Evolutionary conservation across 495 filamentous ascomycete species (phyloP).

Genomic region (Clohesyomyces aquaticus): DNA sequence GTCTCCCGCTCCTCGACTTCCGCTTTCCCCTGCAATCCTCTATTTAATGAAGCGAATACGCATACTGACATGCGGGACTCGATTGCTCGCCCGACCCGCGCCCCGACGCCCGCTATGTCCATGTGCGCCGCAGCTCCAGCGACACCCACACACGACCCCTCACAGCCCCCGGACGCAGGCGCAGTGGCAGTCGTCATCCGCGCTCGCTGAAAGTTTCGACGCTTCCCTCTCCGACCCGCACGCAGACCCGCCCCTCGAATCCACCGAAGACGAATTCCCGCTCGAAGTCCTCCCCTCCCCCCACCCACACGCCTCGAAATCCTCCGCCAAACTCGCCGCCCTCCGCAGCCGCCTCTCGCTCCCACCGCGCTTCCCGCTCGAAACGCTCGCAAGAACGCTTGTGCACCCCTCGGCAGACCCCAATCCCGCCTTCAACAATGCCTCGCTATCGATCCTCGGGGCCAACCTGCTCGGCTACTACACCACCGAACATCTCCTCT

Average conservation of each 20-base stretch:
- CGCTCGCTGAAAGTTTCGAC: not conserved
- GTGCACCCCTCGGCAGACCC: slow-evolving; percentile 82
- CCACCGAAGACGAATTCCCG: slow-evolving; percentile 17
- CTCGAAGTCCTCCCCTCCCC: slow-evolving; percentile 61
- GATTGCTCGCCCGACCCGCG: slow-evolving; percentile 56
- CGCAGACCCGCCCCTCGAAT: not conserved
- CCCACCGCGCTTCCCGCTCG: slow-evolving; percentile 75
- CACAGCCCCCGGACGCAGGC: slow-evolving; percentile 36
- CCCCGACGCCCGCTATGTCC: slow-evolving; percentile 33
- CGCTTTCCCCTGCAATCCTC: slow-evolving; percentile 22
- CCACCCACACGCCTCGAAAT: slow-evolving; percentile 64
- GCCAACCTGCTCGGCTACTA: slow-evolving; percentile 82
- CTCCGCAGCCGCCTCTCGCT: slow-evolving; percentile 90
- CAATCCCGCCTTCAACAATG: slow-evolving; percentile 76
- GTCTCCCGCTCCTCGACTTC: not conserved
- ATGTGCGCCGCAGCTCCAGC: slow-evolving; percentile 13
- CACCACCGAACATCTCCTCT: slow-evolving; percentile 82
- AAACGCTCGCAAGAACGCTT: slow-evolving; percentile 83
- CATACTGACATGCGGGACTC: slow-evolving; percentile 70
- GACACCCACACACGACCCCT: slow-evolving; percentile 34
- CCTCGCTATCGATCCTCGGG: slow-evolving; percentile 78
- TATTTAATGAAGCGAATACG: slow-evolving; percentile 71
- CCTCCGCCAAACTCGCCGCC: slow-evolving; percentile 88
- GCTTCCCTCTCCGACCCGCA: not conserved
- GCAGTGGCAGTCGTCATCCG: slow-evolving; percentile 21